These are phyloP conservation scores for Suillus decipiens DNA, from an alignment of 768 basidiomycete species.

Conservation along the genomic window DNA sequence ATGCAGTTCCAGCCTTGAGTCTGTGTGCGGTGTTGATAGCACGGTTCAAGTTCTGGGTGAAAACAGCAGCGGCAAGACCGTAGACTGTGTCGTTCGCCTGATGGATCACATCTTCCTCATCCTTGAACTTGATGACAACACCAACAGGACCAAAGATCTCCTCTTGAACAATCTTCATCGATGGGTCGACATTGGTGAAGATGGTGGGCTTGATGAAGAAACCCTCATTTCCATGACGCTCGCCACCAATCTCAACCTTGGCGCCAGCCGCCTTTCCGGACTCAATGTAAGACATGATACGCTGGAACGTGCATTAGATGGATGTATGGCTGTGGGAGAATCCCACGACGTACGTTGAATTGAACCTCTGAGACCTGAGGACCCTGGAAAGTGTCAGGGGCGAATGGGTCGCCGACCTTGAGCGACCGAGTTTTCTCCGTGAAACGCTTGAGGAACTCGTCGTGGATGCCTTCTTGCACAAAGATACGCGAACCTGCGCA, in stretches of 20 bases:
- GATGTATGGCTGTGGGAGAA: not conserved
- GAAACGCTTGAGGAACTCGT: conserved; percentile 67
- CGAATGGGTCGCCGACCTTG: conserved; percentile 76
- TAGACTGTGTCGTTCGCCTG: conserved; percentile 87
- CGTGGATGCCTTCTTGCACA: conserved; percentile 79
- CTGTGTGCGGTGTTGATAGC: conserved; percentile 72
- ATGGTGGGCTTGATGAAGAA: conserved; percentile 79
- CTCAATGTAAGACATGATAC: conserved; percentile 77
- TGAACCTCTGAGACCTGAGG: conserved; percentile 79
- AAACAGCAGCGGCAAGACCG: conserved; percentile 87
- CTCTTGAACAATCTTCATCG: conserved; percentile 75
- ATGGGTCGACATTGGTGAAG: conserved; percentile 62
- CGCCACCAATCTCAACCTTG: conserved; percentile 62
- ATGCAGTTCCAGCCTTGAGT: conserved; percentile 81
- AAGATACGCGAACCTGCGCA: conserved; percentile 81
- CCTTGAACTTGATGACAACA: conserved; percentile 75
- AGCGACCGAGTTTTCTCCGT: conserved; percentile 52
- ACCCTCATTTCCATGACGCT: conserved; percentile 56
- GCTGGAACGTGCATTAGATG: conserved; percentile 38
- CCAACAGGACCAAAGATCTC: conserved; percentile 85
- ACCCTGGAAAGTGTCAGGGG: conserved; percentile 60
- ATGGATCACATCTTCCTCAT: conserved; percentile 62
- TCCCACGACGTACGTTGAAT: conserved; percentile 53
- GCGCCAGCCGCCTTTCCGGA: conserved; percentile 75
- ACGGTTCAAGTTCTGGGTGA: conserved; percentile 75